Evolutionary conservation across 768 basidiomycete species (phyloP).

Genomic region (Candolleomyces efflorescens): DNA sequence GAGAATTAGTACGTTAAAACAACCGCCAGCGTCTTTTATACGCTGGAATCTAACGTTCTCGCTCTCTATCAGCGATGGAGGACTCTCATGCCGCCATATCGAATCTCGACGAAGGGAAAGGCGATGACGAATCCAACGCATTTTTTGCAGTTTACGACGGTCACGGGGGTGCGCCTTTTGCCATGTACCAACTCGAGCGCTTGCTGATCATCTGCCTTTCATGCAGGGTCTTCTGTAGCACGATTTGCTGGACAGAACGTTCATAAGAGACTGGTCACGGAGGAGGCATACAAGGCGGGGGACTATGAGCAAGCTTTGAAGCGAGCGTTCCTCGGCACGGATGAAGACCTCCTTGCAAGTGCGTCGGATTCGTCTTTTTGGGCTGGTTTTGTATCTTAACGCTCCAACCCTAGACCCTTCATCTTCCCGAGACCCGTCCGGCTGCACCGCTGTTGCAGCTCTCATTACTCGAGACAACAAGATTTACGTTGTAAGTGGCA

Average conservation of each 20-base stretch:
- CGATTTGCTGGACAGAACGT: slow-evolving; percentile 83
- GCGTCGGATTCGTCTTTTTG: background rate
- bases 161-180: slow-evolving; percentile 73
- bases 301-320: slow-evolving; percentile 79
- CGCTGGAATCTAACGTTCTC: slow-evolving; percentile 7
- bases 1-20: slow-evolving; percentile 80
- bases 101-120: slow-evolving; percentile 50
- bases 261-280: slow-evolving; percentile 69
- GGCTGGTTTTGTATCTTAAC: slow-evolving; percentile 13
- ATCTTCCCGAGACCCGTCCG: slow-evolving; percentile 88
- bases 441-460: slow-evolving; percentile 92
- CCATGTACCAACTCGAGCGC: background rate
- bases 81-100: slow-evolving; percentile 84
- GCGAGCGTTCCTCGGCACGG: slow-evolving; percentile 87
- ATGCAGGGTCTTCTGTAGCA: slow-evolving; percentile 74
- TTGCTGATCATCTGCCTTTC: slow-evolving; percentile 12
- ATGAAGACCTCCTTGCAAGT: slow-evolving; percentile 84
- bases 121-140: slow-evolving; percentile 46
- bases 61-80: slow-evolving; percentile 77
- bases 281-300: slow-evolving; percentile 65
- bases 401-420: slow-evolving; percentile 58
- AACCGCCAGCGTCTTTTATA: slow-evolving; percentile 6
- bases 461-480: slow-evolving; percentile 74
- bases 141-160: slow-evolving; percentile 99
- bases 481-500: slow-evolving; percentile 68